Percentiles rank a stretch among this genome's conserved stretches.
Conservation (phyloP, 2,329 filamentous ascomycete species). For the Colletotrichum gloeosporioides region DNA sequence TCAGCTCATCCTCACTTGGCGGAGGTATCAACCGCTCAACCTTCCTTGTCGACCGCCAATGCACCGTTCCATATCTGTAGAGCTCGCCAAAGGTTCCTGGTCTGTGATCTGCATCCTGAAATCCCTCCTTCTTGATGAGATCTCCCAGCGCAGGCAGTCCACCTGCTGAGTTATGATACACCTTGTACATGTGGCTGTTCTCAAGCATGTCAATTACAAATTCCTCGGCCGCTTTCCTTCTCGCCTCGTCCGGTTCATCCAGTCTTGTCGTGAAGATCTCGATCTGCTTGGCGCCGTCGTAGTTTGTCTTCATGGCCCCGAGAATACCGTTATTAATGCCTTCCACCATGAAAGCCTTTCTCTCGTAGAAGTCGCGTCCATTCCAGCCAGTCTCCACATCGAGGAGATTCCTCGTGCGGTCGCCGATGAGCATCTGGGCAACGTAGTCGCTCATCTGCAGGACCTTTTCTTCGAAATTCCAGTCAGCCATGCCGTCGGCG, state of each 20-base stretch:
- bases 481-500: conserved; percentile 31
- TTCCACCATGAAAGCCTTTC: conserved; percentile 36
- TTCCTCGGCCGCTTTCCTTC: conserved; percentile 29
- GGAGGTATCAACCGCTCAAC: conserved; percentile 30
- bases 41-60: conserved; percentile 33
- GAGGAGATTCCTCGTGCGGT: conserved; percentile 36
- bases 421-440: conserved; percentile 39
- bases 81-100: conserved; percentile 38
- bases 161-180: conserved; percentile 39
- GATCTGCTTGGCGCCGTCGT: conserved; percentile 31
- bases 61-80: conserved; percentile 38
- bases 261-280: conserved; percentile 36
- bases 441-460: conserved; percentile 39
- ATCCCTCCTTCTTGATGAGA: conserved; percentile 30
- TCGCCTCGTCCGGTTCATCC: conserved; percentile 32
- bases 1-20: conserved; percentile 26
- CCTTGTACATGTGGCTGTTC: conserved; percentile 40
- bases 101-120: conserved; percentile 32
- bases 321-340: conserved; percentile 35
- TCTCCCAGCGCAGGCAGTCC: conserved; percentile 35
- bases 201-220: conserved; percentile 38
- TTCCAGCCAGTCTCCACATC: conserved; percentile 34
- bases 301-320: conserved; percentile 33
- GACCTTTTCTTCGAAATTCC: conserved; percentile 25
- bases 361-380: conserved; percentile 35